Base-by-base conservation (phyloP, 805 yeast species). In the Hanseniaspora hatyaiensis region DNA sequence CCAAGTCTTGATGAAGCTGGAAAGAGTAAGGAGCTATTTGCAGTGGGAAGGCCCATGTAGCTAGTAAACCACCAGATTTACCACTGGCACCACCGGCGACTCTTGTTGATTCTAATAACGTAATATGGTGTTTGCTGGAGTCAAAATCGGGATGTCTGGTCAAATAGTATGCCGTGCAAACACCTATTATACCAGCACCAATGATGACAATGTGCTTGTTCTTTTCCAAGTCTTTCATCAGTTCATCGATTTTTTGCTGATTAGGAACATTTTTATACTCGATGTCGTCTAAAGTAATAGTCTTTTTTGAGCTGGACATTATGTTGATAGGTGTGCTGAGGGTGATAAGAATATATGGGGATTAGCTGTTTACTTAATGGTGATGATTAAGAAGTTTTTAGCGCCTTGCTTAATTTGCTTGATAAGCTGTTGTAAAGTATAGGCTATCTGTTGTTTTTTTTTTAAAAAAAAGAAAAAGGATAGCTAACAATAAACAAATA, bases 21-120 rank as follows among this genome's bases (percentile, higher is more conserved):
- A 87, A 92, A 40, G 94, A 80, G 47, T 89, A 68, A 0, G 95
- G 92, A 6, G 87, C 97, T 43, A 89, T 77, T 62, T 85, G 95
- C 56, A 82, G 87, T 0, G 98, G 98, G 63, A 92, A 92, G 0
- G 97, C 97, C 94, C 96, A 88, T 19, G 83, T 72, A 1, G 97
- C 96, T 43, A 89, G 65, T 42, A 89, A 69, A 0, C 98, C 98
- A 38, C 97, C 98, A 6, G 98, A 97, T 58, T 89, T 92, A 48
- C 98, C 98, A 34, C 86, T 76, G 16, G 98, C 97, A 40, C 96
- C 97, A 45, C 96, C 94, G 0, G 97, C 98, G 5, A 94, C 94
- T 57, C 95, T 71, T 52, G 84, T 85, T 45, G 89, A 78, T 63
- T 89, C 98, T 12, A 92, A 60, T 16, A 89, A 74, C 6, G 95